Conservation (phyloP, 805 yeast species). For the Starmera quercuum region DNA sequence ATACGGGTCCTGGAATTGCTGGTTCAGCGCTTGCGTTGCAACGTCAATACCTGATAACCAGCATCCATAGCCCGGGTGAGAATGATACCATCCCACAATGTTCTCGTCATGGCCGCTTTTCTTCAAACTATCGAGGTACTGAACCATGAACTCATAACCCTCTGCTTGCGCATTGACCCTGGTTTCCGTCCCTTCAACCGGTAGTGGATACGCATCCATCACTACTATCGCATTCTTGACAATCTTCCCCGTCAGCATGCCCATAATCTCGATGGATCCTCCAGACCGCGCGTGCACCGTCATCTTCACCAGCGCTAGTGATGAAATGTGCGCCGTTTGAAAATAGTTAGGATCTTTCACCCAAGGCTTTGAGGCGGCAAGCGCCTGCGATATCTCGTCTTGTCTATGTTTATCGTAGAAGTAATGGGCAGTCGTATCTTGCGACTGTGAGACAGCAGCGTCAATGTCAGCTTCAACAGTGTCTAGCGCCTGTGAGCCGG, state of each 20-base stretch:
- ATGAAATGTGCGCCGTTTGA: conserved; percentile 53
- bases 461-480: conserved; percentile 10
- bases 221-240: conserved; percentile 50
- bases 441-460: conserved; percentile 6
- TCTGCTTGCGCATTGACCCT: conserved; percentile 92
- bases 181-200: conserved; percentile 95
- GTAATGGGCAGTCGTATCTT: conserved; percentile 6
- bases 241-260: conserved; percentile 81
- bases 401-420: conserved; percentile 9
- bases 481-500: conserved; percentile 2
- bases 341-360: conserved; percentile 50
- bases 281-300: conserved; percentile 75
- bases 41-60: conserved; percentile 95
- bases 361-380: conserved; percentile 42
- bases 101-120: conserved; percentile 48
- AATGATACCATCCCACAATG: conserved; percentile 97
- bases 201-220: conserved; percentile 76
- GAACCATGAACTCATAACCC: conserved; percentile 93
- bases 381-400: conserved; percentile 6
- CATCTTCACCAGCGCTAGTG: conserved; percentile 70
- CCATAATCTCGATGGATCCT: conserved; percentile 90
- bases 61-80: conserved; percentile 98
- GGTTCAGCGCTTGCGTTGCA: conserved; percentile 78
- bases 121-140: conserved; percentile 54
- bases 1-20: conserved; percentile 86